Percentiles rank a stretch among this genome's conserved stretches.
Evolutionary conservation across 805 yeast species (phyloP).

Genomic region (Lipomyces japonicus): DNA sequence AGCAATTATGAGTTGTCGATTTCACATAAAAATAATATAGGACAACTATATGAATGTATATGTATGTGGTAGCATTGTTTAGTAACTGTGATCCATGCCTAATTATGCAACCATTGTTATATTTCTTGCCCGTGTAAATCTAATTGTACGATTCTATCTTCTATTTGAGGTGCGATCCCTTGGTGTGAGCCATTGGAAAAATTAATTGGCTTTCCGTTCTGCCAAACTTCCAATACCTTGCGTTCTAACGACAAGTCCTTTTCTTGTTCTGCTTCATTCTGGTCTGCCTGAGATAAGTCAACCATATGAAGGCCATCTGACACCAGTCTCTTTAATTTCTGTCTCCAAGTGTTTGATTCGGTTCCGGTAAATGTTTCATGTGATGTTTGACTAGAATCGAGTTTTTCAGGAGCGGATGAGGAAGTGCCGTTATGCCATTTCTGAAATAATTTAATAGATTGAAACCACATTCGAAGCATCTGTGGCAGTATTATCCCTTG

Average conservation of each 20-base stretch:
- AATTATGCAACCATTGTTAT: neutral
- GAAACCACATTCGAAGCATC: conserved; percentile 29
- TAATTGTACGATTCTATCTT: conserved; percentile 13
- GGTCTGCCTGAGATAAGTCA: neutral
- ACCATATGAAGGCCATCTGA: neutral
- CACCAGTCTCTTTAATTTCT: neutral
- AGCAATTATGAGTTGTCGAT: too few species aligned
- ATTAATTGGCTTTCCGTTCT: neutral
- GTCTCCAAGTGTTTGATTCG: neutral
- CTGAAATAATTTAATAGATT: conserved; percentile 13
- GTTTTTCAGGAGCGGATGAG: neutral
- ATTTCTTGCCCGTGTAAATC: conserved; percentile 7
- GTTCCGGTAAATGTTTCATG: neutral
- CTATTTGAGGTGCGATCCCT: conserved; percentile 18
- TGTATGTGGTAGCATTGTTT: too few species aligned
- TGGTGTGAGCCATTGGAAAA: neutral
- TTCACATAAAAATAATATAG: too few species aligned
- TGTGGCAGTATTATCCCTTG: conserved; percentile 24
- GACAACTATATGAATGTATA: too few species aligned
- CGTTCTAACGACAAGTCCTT: conserved; percentile 13
- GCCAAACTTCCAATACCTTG: conserved; percentile 13
- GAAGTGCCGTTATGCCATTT: conserved; percentile 9
- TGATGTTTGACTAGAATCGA: neutral
- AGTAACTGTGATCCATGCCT: too few species aligned
- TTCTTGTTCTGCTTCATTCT: conserved; percentile 7